phyloP scores from a whole-genome alignment of 164 flowering plant species.

The Magnolia changhungtana region DNA sequence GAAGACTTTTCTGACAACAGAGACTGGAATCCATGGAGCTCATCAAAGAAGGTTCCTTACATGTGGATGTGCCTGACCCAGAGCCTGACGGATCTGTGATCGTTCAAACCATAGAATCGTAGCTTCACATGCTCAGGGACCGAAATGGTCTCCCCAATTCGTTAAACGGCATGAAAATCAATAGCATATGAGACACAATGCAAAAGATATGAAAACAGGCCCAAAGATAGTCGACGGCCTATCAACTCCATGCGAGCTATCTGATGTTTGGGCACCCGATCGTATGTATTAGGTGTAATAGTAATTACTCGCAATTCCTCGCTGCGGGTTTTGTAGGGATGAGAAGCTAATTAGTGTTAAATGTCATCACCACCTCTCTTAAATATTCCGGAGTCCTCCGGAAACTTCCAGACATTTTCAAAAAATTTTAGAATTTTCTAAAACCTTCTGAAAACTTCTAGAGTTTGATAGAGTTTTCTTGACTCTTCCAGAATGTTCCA shows the following conservation, averaged over 20 bases:
- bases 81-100: conserved; percentile 32
- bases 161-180: conserved; percentile 22
- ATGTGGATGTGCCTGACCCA: conserved; percentile 61
- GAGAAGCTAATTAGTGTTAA: not conserved
- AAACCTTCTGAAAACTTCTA: too few species aligned
- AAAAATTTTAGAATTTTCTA: too few species aligned
- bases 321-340: conserved; percentile 15
- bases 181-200: conserved; percentile 2
- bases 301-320: not conserved
- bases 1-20: too few species aligned
- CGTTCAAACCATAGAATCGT: conserved; percentile 61
- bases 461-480: too few species aligned
- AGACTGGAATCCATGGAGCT: conserved; percentile 24
- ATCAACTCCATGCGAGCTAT: not conserved
- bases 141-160: conserved; percentile 32
- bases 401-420: too few species aligned
- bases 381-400: too few species aligned
- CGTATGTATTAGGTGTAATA: not conserved
- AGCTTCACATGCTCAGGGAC: conserved; percentile 45
- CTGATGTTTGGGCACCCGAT: not conserved
- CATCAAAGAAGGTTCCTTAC: conserved; percentile 65
- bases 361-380: too few species aligned
- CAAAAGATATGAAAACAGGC: not conserved
- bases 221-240: conserved; percentile 1
- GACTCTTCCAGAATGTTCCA: too few species aligned